Base-by-base conservation (phyloP, 2,329 filamentous ascomycete species). In the Chaetomiaceae sp. region DNA sequence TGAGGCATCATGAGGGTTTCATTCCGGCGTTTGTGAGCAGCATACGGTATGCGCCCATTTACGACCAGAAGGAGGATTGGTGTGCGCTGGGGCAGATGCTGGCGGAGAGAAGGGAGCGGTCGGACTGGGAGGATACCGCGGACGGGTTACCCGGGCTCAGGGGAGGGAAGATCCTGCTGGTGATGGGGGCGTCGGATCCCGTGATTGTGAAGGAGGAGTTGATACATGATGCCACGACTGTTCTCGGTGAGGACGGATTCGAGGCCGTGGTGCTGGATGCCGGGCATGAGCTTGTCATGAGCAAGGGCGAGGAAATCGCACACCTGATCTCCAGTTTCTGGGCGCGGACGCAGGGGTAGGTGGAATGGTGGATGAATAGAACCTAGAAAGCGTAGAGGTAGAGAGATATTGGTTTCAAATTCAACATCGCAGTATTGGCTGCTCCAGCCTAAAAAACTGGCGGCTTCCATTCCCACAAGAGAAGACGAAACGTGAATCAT, bases 231-330 rank as follows among this genome's bases (percentile, higher is more conserved):
- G 81, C 80, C 2, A 73, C 69, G 9, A 70, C 70, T 11, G 76
- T 78, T 14, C 67, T 90, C 20, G 83, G 84, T 3, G 69, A 72
- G 22, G 81, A 85, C 6, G 74, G 66, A 52, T 75, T 85, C 3
- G 74, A 80, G 53, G 75, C 84, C 46, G 71, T 75, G 38, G 69
- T 80, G 22, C 63, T 89, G 15, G 75, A 81, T 22, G 84, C 80
- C 4, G 87, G 85, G 0, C 88, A 91, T 65, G 87, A 89, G 63
- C 72, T 90, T 55, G 83, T 83, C 1, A 82, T 89, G 58, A 80
- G 80, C 12, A 77, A 77, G 52, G 81, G 80, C 3, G 70, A 73
- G 9, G 78, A 83, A 51, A 76, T 89, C 52, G 82, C 81, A 1
- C 67, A 73, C 15, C 59, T 67, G 17, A 65, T 67, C 6, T 63